Base-by-base conservation (phyloP, 2,329 filamentous ascomycete genomes). In the Talaromyces sp. region DNA sequence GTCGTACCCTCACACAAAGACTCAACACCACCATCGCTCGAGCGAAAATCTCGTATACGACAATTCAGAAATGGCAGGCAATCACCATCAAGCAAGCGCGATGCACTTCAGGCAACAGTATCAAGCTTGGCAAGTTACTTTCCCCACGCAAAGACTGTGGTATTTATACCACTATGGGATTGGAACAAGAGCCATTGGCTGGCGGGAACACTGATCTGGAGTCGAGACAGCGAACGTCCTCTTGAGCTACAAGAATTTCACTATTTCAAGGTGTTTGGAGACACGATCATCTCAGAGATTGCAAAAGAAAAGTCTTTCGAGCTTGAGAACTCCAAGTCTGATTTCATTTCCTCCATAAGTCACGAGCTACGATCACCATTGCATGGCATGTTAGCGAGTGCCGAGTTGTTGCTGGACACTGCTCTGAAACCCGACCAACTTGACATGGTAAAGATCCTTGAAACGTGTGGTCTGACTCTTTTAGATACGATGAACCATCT, bases 331-430 rank as follows among this genome's bases (percentile, higher is more conserved):
- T 79, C 81, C 10, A 86, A 86, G 66, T 79, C 79, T 0, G 82
- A 84, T 13, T 83, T 86, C 50, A 79, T 86, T 16, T 80, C 81
- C 0, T 82, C 79, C 0, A 82, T 86, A 31, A 82, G 79, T 33
- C 84, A 86, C 68, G 84, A 86, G 66, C 73, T 86, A 8, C 75
- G 82, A 4, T 80, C 72, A 41, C 84, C 78, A 24, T 72, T 80
- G 43, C 84, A 81, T 62, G 82, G 80, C 33, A 79, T 81, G 39
- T 73, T 82, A 16, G 83, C 81, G 1, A 83, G 80, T n/a, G 75
- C 80, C 1, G 83, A 86, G 66, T 78, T 85, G 6, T 69, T 86
- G 3, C 75, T 78, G 3, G 81, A 82, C 3, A 83, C 81, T 2
- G 70, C 71, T 16, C 74, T 74, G 9, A 77, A 78, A 60, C 70